Percentiles rank a stretch among this genome's conserved stretches.
Conservation (phyloP, 176 grass and related monocot species). For the Musa beccarii region DNA sequence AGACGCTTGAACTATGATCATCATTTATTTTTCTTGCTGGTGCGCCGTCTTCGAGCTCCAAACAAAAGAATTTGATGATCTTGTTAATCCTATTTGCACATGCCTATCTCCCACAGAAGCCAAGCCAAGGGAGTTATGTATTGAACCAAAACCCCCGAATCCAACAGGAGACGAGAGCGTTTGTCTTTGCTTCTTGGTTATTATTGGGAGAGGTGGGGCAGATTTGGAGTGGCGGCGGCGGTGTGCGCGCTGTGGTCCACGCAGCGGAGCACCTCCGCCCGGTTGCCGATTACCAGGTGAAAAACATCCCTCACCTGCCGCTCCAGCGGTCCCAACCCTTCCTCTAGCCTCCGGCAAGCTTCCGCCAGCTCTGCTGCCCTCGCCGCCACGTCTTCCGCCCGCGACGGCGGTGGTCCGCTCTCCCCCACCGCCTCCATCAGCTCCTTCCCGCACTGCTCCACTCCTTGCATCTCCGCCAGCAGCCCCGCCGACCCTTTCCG, state of each 20-base stretch:
- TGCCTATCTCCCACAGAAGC: too few species aligned
- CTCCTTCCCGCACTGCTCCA: slow-evolving; percentile 45
- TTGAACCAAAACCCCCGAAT: too few species aligned
- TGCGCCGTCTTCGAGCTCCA: too few species aligned
- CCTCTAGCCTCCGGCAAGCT: slow-evolving; percentile 52
- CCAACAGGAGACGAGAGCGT: too few species aligned
- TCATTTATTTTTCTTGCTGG: too few species aligned
- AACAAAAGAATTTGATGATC: background rate
- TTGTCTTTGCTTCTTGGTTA: background rate
- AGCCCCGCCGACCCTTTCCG: slow-evolving; percentile 34
- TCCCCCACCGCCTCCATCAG: slow-evolving; percentile 52
- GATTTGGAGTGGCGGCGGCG: background rate
- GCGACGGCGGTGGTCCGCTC: slow-evolving; percentile 23
- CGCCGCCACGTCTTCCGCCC: slow-evolving; percentile 23
- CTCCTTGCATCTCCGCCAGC: slow-evolving; percentile 61
- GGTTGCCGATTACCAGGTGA: slow-evolving; percentile 58
- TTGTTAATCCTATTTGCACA: background rate
- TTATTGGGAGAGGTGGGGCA: background rate
- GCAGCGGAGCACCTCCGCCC: slow-evolving; percentile 45
- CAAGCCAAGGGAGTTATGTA: too few species aligned
- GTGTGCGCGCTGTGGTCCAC: slow-evolving; percentile 34
- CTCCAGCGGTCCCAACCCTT: slow-evolving; percentile 63
- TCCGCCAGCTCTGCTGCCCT: slow-evolving; percentile 47
- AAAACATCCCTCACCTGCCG: slow-evolving; percentile 73
- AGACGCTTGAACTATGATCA: too few species aligned